Conservation (phyloP, 129 eudicot species). For the Logfia minima region DNA sequence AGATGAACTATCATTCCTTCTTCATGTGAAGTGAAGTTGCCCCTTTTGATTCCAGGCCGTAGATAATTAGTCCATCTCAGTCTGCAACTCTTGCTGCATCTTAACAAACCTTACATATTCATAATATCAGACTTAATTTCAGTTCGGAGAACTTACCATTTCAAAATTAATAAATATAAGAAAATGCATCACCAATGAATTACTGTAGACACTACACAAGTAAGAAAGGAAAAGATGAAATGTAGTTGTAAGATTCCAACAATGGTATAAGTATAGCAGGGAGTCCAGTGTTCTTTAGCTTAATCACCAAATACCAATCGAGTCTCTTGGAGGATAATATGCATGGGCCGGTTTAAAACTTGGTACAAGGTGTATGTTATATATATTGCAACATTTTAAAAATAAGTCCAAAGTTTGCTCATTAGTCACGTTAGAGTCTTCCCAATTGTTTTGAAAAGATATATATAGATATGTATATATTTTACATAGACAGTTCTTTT, state of each 20-base stretch:
- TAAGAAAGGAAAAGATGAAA: neutral
- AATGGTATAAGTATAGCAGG: neutral
- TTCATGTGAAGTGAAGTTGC: slow-evolving; percentile 90
- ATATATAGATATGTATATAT: neutral
- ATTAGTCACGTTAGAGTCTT: too few species aligned
- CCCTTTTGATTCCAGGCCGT: slow-evolving; percentile 88
- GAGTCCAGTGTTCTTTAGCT: neutral
- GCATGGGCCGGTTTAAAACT: neutral
- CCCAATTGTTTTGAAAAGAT: too few species aligned
- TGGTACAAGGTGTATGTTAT: neutral
- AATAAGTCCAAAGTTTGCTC: too few species aligned
- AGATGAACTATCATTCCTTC: slow-evolving; percentile 92
- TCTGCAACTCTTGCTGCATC: slow-evolving; percentile 95
- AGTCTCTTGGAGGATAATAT: neutral
- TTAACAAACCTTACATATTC: slow-evolving; percentile 58
- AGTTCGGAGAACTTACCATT: slow-evolving; percentile 1
- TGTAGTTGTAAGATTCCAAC: neutral
- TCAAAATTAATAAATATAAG: neutral
- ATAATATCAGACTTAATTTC: slow-evolving; percentile 7
- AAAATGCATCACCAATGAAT: too few species aligned
- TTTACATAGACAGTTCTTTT: neutral
- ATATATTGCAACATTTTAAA: neutral
- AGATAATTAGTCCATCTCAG: slow-evolving; percentile 91
- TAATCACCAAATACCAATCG: too few species aligned
- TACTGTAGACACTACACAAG: too few species aligned